phyloP scores from a whole-genome alignment of 2,329 filamentous ascomycete species.

The Aspergillus viridinutans region DNA sequence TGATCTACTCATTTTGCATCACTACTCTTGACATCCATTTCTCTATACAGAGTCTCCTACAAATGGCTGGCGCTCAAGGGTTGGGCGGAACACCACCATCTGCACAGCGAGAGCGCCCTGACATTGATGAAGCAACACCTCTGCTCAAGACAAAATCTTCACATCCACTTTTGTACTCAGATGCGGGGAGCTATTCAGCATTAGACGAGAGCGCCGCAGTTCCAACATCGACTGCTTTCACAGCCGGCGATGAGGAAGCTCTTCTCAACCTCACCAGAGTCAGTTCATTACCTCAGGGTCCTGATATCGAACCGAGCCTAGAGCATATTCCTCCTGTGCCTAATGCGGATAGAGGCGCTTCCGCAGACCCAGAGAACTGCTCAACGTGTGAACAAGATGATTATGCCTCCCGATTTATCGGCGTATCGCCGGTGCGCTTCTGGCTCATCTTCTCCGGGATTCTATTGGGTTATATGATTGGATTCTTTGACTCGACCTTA shows the following conservation, averaged over 20 bases:
- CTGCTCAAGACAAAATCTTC: conserved; percentile 8
- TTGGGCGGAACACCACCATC: not conserved
- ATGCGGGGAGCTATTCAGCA: conserved; percentile 35
- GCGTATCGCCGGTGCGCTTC: conserved; percentile 47
- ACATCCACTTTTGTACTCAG: conserved; percentile 24
- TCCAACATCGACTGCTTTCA: conserved; percentile 3
- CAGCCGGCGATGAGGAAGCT: conserved; percentile 16
- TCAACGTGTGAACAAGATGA: conserved; percentile 9
- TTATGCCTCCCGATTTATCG: conserved; percentile 33
- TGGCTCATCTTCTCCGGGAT: conserved; percentile 60
- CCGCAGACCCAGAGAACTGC: conserved; percentile 5
- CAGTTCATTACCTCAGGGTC: conserved; percentile 23
- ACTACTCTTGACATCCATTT: not conserved
- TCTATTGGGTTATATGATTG: conserved; percentile 53
- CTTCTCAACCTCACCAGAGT: conserved; percentile 20
- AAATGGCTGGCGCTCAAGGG: not conserved
- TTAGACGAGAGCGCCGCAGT: conserved; percentile 22
- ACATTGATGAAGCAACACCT: conserved; percentile 16
- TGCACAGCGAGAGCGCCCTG: not conserved
- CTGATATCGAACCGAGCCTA: conserved; percentile 24
- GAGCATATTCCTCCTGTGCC: conserved; percentile 18
- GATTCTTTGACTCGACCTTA: conserved; percentile 70
- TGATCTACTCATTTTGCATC: not conserved
- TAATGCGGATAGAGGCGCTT: conserved; percentile 7
- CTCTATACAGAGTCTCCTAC: not conserved